These are phyloP conservation scores for Aspergillus spinulosporus DNA, from an alignment of 2,329 filamentous ascomycete species.

Conservation along the genomic window DNA sequence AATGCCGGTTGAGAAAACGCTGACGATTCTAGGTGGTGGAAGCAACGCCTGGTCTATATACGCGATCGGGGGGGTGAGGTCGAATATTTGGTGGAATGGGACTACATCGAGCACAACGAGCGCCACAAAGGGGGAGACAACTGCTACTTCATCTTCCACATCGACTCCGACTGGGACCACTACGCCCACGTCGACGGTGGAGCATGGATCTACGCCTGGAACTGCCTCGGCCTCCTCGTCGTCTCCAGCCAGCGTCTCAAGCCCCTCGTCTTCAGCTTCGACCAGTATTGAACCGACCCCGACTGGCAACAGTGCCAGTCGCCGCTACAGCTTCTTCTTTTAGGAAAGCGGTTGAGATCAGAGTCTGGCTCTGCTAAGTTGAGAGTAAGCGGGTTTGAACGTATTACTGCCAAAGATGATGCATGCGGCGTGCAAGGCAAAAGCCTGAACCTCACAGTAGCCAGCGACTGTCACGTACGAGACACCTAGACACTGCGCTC, in stretches of 20 bases:
- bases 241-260: background rate
- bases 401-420: no score
- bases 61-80: background rate
- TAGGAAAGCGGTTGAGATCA: background rate
- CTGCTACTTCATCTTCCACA: background rate
- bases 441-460: no score
- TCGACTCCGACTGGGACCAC: background rate
- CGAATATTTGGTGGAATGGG: background rate
- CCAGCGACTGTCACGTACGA: no score
- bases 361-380: no score
- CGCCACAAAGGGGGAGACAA: background rate
- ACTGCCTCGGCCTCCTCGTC: background rate
- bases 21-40: slow-evolving; percentile 1
- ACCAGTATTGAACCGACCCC: background rate
- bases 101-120: background rate
- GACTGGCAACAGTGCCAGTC: background rate
- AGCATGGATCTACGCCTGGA: background rate
- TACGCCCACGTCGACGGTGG: background rate
- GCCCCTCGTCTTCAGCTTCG: background rate
- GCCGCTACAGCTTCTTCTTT: slow-evolving; percentile 3
- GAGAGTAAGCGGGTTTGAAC: no score
- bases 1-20: no score
- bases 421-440: no score
- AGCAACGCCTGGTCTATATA: background rate
- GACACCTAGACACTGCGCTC: no score